Base-by-base conservation (phyloP, 148 eudicot species). In the Fagopyrum esculentum region DNA sequence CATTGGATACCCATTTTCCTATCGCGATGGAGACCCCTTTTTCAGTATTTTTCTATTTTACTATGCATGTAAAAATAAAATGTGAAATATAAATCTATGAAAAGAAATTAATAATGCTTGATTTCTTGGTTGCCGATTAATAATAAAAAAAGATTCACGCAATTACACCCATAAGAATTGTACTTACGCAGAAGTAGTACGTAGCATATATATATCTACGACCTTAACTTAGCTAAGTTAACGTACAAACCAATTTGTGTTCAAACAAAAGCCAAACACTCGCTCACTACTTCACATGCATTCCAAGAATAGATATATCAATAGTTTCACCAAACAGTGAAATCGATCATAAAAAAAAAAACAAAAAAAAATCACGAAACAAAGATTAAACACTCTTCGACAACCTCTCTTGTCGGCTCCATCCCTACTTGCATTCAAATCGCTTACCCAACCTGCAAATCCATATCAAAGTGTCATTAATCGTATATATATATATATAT, bases 221-320 rank as follows among this genome's bases (percentile, higher is more conserved):
- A 40, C 19, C 47, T 43, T 43, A 66, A 40, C 71, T 40, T 66
- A 66, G 30, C 45, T 35, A 66, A 66, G 19, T 66, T 15, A 45
- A 66, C 71, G 19, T 66, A 66, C 47, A 66, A 66, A 66, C 43
- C 71, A 43, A 66, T 66, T 40, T 17, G 71, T 66, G 46, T 43
- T 66, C 46, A 66, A 57, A 40, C 71, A 66, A 66, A 66, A 66
- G 8, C 47, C 69, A 63, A 13, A 66, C 71, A 66, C 13, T 66
- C 47, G 6, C 15, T 15, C 71, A 11, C 35, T 5, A 11, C 35
- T 5, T 4, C 13, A 40, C 35, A 15, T 63, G 6, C 45, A 44
- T 10, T 63, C 69, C 69, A 66, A 66, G 35, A 43, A 66, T 43
- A 9, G 7, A 40, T 43, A 66, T 66, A 66, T 66, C 16, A 15